phyloP scores from a whole-genome alignment of 2,329 filamentous ascomycete genomes.

The Paraphoma chrysanthemicola region DNA sequence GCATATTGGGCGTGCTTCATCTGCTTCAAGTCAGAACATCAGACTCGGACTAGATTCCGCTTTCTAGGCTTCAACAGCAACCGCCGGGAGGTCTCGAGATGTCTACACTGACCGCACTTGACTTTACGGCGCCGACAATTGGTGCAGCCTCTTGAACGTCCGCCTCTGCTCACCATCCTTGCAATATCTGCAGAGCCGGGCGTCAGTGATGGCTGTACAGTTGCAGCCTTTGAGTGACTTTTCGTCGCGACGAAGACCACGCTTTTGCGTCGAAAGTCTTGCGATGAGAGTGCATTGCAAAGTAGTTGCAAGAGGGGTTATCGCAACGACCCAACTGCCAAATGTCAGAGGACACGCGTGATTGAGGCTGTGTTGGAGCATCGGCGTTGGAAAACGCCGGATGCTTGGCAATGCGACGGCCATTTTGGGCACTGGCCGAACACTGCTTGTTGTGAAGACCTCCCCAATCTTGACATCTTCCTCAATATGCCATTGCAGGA shows the following conservation, averaged over 20 bases:
- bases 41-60: neutral
- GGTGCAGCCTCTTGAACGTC: slow-evolving; percentile 36
- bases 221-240: no score
- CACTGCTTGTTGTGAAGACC: no score
- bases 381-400: neutral
- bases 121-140: slow-evolving; percentile 35
- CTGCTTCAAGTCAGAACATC: slow-evolving; percentile 13
- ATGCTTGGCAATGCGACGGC: neutral
- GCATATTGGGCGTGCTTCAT: slow-evolving; percentile 34
- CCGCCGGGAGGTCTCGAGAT: neutral
- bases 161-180: slow-evolving; percentile 36
- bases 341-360: neutral
- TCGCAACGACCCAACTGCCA: neutral
- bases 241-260: neutral
- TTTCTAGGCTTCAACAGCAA: neutral
- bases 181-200: neutral
- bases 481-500: no score
- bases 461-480: no score
- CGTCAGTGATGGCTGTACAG: no score
- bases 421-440: no score
- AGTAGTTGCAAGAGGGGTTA: neutral
- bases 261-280: neutral
- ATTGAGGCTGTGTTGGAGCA: neutral
- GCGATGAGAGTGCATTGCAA: neutral
- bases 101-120: slow-evolving; percentile 32